Base-by-base conservation (phyloP, 2,329 filamentous ascomycete species). In the Mollisia scopiformis region DNA sequence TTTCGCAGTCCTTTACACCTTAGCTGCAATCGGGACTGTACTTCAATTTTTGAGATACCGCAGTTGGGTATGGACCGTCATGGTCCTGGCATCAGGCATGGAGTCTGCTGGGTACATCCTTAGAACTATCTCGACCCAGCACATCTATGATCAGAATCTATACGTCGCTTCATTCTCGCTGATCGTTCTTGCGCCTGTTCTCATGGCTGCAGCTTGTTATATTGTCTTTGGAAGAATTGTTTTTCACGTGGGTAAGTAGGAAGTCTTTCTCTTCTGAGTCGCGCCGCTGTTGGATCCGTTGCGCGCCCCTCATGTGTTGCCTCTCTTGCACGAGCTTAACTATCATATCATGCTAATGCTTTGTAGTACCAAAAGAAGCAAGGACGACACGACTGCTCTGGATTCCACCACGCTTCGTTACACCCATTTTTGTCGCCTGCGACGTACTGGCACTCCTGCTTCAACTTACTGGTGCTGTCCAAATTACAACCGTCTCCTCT, bases 401-500 rank as follows among this genome's bases (percentile, higher is more conserved):
- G 68, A 61, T 71, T 30, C 58, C 69, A 14, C 66, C 71, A 1
- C 66, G 69, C 19, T 71, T 67, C 47, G 39, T 72, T 16, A 72
- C 68, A 23, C 64, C 64, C 2, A 69, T 69, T 19, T 72, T 72
- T 41, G 67, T 73, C 10, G 23, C 51, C n/a, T 65, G 66, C 33
- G 70, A 73, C 59, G 49, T 73, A 67, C 67, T 71, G n/a, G 68
- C 68, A 1, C 62, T 71, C 16, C 16, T 69, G 14, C 61, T 72
- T 21, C 68, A 71, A 60, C 53, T 69, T 6, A 23, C 31, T 16
- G 67, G 70, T n/a, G 65, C 66, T 21, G 69, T 81, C 37, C 74
- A 77, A 53, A 73, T 82, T 13, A 74, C 79, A 0, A 70, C 74
- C 3, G 75, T 76, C 0, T 62, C 74, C 30, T 55, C 69, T 0